Evolutionary conservation across 371 early-diverging fungal genomes (phyloP).

Genomic region (Mucor lusitanicus): DNA sequence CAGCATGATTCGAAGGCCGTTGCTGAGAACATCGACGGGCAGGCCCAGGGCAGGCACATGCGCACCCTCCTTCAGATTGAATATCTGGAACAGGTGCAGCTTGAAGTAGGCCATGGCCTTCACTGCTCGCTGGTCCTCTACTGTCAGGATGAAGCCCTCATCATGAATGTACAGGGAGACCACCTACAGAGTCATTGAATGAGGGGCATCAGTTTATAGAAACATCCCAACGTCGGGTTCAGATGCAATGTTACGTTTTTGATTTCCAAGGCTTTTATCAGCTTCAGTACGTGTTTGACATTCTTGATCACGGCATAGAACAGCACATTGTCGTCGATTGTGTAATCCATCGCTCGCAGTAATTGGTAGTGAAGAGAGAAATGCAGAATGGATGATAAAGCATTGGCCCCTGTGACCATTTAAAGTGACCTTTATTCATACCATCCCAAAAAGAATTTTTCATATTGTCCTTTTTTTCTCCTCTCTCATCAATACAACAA

Average conservation of each 20-base stretch:
- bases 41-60: constrained; percentile 32
- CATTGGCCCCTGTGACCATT: neutral
- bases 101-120: constrained; percentile 41
- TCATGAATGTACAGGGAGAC: constrained; percentile 23
- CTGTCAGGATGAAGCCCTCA: constrained; percentile 42
- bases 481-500: neutral
- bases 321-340: constrained; percentile 2
- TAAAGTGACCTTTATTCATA: constrained; percentile 2
- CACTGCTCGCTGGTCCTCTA: constrained; percentile 28
- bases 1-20: constrained; percentile 25
- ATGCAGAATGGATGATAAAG: neutral
- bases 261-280: constrained; percentile 13
- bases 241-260: constrained; percentile 7
- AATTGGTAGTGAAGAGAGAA: neutral
- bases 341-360: constrained; percentile 4
- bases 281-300: neutral
- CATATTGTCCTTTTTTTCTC: neutral
- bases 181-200: neutral
- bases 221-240: neutral
- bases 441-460: neutral
- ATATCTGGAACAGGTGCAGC: constrained; percentile 31
- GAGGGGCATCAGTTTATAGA: neutral
- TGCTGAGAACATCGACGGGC: constrained; percentile 25
- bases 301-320: constrained; percentile 18
- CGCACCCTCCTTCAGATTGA: constrained; percentile 9